phyloP scores from a whole-genome alignment of 495 filamentous ascomycete genomes.

The Hypomontagnella submonticulosa region DNA sequence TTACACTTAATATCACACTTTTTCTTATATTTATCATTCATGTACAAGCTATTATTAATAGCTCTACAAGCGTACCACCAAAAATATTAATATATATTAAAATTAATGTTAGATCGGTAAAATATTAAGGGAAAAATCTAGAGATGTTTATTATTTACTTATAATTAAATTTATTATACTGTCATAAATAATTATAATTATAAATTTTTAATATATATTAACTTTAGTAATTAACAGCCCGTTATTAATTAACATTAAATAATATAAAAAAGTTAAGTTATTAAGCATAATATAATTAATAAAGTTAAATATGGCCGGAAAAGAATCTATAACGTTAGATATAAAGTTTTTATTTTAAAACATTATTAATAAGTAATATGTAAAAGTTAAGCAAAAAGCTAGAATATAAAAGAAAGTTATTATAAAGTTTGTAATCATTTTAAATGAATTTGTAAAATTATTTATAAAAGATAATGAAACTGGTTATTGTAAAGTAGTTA shows the following conservation, averaged over 20 bases:
- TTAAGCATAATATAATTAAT: background rate
- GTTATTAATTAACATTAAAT: background rate
- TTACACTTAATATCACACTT: no score
- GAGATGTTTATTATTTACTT: background rate
- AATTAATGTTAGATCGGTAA: background rate
- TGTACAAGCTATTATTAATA: no score
- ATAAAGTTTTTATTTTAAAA: constrained; percentile 4
- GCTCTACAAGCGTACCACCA: no score
- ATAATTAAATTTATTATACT: background rate
- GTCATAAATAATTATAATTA: background rate
- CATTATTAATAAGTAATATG: constrained; percentile 1
- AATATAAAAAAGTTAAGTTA: constrained; percentile 1
- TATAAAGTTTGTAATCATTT: background rate
- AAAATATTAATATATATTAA: constrained; percentile 1
- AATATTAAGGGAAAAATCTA: background rate
- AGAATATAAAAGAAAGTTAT: constrained; percentile 4
- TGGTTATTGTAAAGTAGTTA: background rate
- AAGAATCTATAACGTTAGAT: background rate
- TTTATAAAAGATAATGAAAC: background rate
- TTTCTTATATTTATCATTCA: no score
- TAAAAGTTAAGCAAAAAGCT: background rate
- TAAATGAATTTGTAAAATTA: constrained; percentile 1
- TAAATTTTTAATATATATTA: background rate
- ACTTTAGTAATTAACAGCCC: background rate
- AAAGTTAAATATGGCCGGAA: background rate